Percentiles rank a stretch among this genome's conserved stretches.
These are phyloP conservation scores for Chaetothyriales sp. DNA, from an alignment of 2,329 filamentous ascomycete genomes.

Conservation along the genomic window DNA sequence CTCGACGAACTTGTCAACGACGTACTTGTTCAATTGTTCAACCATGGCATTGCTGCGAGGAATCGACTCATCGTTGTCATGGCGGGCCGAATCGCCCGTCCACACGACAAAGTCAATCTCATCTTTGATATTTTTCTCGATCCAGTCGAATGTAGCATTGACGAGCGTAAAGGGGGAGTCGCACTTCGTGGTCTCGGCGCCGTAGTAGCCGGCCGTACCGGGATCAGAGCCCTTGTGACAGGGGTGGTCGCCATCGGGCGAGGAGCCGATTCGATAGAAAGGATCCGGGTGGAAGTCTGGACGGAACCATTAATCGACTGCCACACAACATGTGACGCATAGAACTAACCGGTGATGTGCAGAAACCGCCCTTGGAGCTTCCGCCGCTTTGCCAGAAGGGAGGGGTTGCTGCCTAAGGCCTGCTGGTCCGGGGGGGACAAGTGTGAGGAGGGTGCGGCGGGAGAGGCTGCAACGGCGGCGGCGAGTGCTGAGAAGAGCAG, in stretches of 20 bases:
- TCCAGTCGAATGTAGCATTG: slow-evolving; percentile 84
- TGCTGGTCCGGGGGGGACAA: slow-evolving; percentile 4
- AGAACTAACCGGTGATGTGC: slow-evolving; percentile 63
- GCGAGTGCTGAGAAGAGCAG: slow-evolving; percentile 14
- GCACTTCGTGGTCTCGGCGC: slow-evolving; percentile 76
- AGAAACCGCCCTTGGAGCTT: slow-evolving; percentile 61
- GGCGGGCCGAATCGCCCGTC: slow-evolving; percentile 81
- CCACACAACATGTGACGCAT: neutral
- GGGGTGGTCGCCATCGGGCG: slow-evolving; percentile 51
- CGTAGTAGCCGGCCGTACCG: slow-evolving; percentile 55
- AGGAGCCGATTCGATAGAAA: slow-evolving; percentile 68
- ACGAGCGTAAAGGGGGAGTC: slow-evolving; percentile 69
- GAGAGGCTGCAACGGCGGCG: slow-evolving; percentile 9
- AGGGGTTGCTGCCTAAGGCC: neutral
- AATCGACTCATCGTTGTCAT: slow-evolving; percentile 71
- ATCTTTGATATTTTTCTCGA: slow-evolving; percentile 61
- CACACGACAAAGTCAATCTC: slow-evolving; percentile 80
- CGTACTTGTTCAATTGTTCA: slow-evolving; percentile 58
- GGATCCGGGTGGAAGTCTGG: slow-evolving; percentile 84
- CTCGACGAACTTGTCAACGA: slow-evolving; percentile 63
- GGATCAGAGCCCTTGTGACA: slow-evolving; percentile 70
- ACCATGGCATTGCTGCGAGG: slow-evolving; percentile 67
- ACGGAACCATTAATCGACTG: slow-evolving; percentile 8
- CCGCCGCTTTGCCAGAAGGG: slow-evolving; percentile 5
- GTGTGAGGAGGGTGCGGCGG: neutral